Evolutionary conservation across 2,329 filamentous ascomycete genomes (phyloP), one percentile per base, ranked within the genome.

Genomic region (Apiospora rasikravindrae): DNA sequence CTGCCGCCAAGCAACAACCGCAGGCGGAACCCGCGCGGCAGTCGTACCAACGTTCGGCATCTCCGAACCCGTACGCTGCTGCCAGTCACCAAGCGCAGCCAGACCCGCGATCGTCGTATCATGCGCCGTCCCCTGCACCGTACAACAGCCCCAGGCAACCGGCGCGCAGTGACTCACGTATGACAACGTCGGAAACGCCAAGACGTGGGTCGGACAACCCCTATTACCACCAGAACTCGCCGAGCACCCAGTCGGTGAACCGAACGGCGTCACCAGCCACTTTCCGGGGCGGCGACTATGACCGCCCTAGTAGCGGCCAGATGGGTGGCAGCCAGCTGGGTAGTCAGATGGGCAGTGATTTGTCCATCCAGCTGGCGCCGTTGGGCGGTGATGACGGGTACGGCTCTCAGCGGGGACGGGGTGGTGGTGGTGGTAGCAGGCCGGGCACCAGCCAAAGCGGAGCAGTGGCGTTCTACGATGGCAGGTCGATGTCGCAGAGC

Each of bases 321-420:
- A 81, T 83, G 71, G 81, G 81, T 16, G 49, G 49, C 24, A 53
- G 19, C 22, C 40, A 40, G 40, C 40, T 40, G 40, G 40, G 40
- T 13, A 40, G 45, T 74, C 86, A 87, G 79, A 81, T 83, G 71
- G 81, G 81, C 74, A 81, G 84, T 71, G 89, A 87, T 24, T 93
- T 93, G 90, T 89, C 92, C 49, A 85, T 94, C 72, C 92, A 94
- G 81, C 85, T 94, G 44, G 90, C 88, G 1, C 86, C 87, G 86
- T 77, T 87, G 16, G 85, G 84, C 10, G 86, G 89, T 72, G 89
- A 91, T 71, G 92, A 92, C 76, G 89, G 88, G 33, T 91, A 76
- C 45, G 57, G 79, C 24, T 80, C 79, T 11, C 83, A 86, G 76
- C 83, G 88, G 14, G 57, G 57, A 40, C 57, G 57, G 72, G 85